Conservation (phyloP, 768 basidiomycete species). For the Hydnum rufescens region DNA sequence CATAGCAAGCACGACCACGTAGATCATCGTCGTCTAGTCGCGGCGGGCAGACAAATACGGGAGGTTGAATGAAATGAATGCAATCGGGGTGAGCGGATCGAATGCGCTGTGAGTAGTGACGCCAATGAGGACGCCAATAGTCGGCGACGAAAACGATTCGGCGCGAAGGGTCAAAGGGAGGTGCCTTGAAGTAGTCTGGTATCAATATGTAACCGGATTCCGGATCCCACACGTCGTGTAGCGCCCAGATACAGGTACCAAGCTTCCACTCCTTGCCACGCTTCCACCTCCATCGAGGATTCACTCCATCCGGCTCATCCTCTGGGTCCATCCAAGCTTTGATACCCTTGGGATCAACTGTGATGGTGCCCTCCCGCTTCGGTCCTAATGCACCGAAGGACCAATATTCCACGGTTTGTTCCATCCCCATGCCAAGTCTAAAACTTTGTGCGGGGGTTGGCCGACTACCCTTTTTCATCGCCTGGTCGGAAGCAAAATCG, state of each 20-base stretch:
- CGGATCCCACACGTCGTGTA: constrained; percentile 73
- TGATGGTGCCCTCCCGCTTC: constrained; percentile 45
- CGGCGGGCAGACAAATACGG: constrained; percentile 74
- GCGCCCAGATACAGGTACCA: constrained; percentile 72
- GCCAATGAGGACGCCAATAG: constrained; percentile 62
- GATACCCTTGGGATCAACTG: constrained; percentile 66
- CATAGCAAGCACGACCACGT: constrained; percentile 49
- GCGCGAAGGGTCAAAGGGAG: constrained; percentile 17
- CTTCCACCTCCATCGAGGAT: constrained; percentile 67
- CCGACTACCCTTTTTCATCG: constrained; percentile 66
- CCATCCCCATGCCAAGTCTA: constrained; percentile 71
- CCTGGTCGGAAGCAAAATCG: constrained; percentile 41
- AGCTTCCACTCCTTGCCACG: constrained; percentile 50
- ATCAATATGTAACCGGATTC: constrained; percentile 42
- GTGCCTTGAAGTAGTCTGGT: constrained; percentile 54
- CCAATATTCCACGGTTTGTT: constrained; percentile 67
- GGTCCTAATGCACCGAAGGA: constrained; percentile 67
- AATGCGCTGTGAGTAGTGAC: constrained; percentile 34
- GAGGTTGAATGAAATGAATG: constrained; percentile 80
- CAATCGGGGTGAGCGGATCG: constrained; percentile 54
- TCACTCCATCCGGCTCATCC: constrained; percentile 27
- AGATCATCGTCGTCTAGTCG: constrained; percentile 31
- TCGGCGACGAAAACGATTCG: constrained; percentile 49
- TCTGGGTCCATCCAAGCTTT: constrained; percentile 54
- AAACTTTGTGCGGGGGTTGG: constrained; percentile 76